These are phyloP conservation scores for Trichoderma sp. DNA, from an alignment of 2,329 filamentous ascomycete genomes.

Conservation along the genomic window DNA sequence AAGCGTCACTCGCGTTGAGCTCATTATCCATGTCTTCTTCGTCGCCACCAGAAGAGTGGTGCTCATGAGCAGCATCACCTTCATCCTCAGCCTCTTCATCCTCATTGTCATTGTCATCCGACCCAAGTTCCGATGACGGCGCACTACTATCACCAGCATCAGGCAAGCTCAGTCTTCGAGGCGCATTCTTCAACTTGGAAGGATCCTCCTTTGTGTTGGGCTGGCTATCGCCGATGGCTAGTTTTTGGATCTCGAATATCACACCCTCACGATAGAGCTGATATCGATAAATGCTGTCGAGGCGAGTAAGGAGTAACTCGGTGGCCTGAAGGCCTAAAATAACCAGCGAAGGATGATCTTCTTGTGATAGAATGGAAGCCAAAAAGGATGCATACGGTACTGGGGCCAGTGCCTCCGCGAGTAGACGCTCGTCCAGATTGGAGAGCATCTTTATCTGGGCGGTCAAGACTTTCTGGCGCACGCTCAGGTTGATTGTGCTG, in stretches of 20 bases:
- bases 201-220: background rate
- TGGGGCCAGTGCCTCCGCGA: slow-evolving; percentile 78
- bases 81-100: slow-evolving; percentile 24
- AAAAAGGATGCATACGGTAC: slow-evolving; percentile 96
- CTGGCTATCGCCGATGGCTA: slow-evolving; percentile 55
- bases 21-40: slow-evolving; percentile 53
- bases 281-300: slow-evolving; percentile 87
- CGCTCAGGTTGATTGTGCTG: slow-evolving; percentile 91
- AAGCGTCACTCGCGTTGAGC: slow-evolving; percentile 55
- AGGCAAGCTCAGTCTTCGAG: background rate
- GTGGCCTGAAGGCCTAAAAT: slow-evolving; percentile 85
- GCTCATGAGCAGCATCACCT: slow-evolving; percentile 37
- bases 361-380: slow-evolving; percentile 90
- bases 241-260: slow-evolving; percentile 81
- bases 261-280: slow-evolving; percentile 98
- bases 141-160: slow-evolving; percentile 22
- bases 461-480: slow-evolving; percentile 89
- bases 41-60: slow-evolving; percentile 43
- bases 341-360: slow-evolving; percentile 85
- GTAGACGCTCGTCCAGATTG: slow-evolving; percentile 80
- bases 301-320: slow-evolving; percentile 77
- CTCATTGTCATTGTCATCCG: slow-evolving; percentile 29
- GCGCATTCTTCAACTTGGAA: slow-evolving; percentile 9
- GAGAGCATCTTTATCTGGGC: slow-evolving; percentile 99
- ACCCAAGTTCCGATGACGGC: slow-evolving; percentile 31